Percentiles rank a stretch among this genome's conserved stretches.
Conservation (phyloP, 148 eudicot species). For the Rheum nobile region DNA sequence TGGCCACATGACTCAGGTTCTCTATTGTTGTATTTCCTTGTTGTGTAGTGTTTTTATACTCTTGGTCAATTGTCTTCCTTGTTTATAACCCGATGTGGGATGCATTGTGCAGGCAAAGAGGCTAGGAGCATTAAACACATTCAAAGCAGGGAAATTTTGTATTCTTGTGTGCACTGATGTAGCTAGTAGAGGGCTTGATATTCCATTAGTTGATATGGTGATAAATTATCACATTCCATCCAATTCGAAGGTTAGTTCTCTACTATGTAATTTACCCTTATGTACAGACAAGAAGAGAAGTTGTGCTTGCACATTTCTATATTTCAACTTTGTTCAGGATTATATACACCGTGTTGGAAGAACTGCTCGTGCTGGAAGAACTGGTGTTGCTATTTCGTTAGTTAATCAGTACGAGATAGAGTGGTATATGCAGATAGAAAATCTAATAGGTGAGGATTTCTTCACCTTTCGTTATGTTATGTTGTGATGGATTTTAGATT, state of each 20-base stretch:
- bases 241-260: conserved; percentile 51
- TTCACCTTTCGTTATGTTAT: background rate
- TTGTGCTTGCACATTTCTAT: no score
- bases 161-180: conserved; percentile 79
- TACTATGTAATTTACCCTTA: no score
- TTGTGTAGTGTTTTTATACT: background rate
- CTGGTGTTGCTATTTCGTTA: conserved; percentile 75
- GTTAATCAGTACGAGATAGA: conserved; percentile 76
- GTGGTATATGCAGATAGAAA: conserved; percentile 76
- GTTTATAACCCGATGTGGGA: background rate
- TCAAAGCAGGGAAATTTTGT: conserved; percentile 82
- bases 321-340: conserved; percentile 34
- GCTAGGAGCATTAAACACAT: conserved; percentile 77
- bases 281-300: no score
- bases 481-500: background rate
- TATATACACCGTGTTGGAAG: conserved; percentile 93
- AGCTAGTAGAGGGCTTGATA: conserved; percentile 91
- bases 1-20: conserved; percentile 80
- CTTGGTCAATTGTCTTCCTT: background rate
- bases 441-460: conserved; percentile 41
- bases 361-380: conserved; percentile 97
- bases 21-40: no score
- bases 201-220: conserved; percentile 80
- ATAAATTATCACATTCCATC: conserved; percentile 79
- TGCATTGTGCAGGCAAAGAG: conserved; percentile 44